These are phyloP conservation scores for Polychytrium aggregatum DNA, from an alignment of 192 early-diverging fungal species.

Conservation along the genomic window DNA sequence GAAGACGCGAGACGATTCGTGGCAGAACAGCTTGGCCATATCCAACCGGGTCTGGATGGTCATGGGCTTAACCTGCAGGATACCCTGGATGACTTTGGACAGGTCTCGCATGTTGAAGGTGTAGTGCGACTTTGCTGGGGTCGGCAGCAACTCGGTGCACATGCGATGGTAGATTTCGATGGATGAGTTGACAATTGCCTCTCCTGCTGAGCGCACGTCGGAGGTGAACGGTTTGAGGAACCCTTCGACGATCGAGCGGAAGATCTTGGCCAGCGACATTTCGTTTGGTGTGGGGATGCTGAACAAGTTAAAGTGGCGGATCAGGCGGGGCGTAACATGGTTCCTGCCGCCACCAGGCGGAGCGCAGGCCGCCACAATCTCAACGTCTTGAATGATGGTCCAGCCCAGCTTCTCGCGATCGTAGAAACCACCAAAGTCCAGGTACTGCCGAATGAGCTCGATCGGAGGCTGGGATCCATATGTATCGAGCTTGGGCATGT, in stretches of 20 bases:
- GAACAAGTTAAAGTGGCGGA: slow-evolving; percentile 49
- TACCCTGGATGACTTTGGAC: slow-evolving; percentile 47
- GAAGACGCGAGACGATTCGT: slow-evolving; percentile 46
- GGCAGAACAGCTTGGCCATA: slow-evolving; percentile 42
- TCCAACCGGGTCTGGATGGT: slow-evolving; percentile 29
- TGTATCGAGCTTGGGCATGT: slow-evolving; percentile 52
- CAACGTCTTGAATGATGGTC: slow-evolving; percentile 44
- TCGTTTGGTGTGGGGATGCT: slow-evolving; percentile 43
- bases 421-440: slow-evolving; percentile 48
- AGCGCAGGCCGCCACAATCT: slow-evolving; percentile 41
- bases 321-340: slow-evolving; percentile 36
- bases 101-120: slow-evolving; percentile 50
- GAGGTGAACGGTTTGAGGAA: slow-evolving; percentile 39
- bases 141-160: slow-evolving; percentile 46
- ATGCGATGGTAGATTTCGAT: slow-evolving; percentile 51
- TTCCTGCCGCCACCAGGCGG: slow-evolving; percentile 51
- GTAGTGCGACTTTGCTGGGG: slow-evolving; percentile 51
- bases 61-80: slow-evolving; percentile 30
- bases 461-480: slow-evolving; percentile 52
- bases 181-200: slow-evolving; percentile 41
- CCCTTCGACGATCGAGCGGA: slow-evolving; percentile 43
- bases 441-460: slow-evolving; percentile 42
- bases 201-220: slow-evolving; percentile 30
- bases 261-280: slow-evolving; percentile 36
- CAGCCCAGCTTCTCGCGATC: slow-evolving; percentile 47